Evolutionary conservation across 2,329 filamentous ascomycete species (phyloP).

Genomic region (Sarocladium strictum): DNA sequence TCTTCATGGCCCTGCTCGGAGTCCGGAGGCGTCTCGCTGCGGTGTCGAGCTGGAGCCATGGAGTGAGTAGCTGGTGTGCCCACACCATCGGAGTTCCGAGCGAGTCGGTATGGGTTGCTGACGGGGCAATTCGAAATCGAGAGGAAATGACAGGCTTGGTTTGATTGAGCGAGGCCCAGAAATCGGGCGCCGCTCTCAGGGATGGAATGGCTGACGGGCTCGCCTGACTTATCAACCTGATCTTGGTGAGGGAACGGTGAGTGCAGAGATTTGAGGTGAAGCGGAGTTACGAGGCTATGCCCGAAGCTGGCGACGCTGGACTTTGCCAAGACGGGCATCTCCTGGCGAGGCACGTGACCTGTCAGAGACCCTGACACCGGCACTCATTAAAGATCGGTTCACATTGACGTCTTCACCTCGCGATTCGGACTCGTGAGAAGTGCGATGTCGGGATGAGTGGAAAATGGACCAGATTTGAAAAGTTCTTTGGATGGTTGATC

Average conservation of each 20-base stretch:
- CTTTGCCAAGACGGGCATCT: neutral
- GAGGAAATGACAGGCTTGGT: neutral
- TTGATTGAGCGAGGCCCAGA: neutral
- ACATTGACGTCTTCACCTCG: neutral
- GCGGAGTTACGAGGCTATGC: conserved; percentile 8
- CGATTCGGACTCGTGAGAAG: neutral
- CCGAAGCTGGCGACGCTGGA: neutral
- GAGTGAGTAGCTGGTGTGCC: neutral
- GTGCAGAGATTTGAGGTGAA: conserved; percentile 5
- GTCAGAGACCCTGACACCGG: neutral
- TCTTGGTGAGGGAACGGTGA: neutral
- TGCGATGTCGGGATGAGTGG: too few species aligned
- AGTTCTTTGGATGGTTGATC: too few species aligned
- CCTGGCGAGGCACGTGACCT: neutral
- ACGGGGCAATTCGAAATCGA: conserved; percentile 3
- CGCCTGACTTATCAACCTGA: conserved; percentile 6
- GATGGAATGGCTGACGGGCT: neutral
- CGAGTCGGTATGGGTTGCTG: neutral
- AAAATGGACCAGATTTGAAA: too few species aligned
- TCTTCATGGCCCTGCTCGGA: conserved; percentile 7
- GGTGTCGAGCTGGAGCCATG: conserved; percentile 2
- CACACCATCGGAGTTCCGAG: conserved; percentile 8
- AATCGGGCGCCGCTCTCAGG: neutral
- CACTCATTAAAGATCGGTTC: neutral
- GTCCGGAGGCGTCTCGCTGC: conserved; percentile 4